Evolutionary conservation across 306 rosid species (phyloP).

Genomic region (Bauhinia variegata): DNA sequence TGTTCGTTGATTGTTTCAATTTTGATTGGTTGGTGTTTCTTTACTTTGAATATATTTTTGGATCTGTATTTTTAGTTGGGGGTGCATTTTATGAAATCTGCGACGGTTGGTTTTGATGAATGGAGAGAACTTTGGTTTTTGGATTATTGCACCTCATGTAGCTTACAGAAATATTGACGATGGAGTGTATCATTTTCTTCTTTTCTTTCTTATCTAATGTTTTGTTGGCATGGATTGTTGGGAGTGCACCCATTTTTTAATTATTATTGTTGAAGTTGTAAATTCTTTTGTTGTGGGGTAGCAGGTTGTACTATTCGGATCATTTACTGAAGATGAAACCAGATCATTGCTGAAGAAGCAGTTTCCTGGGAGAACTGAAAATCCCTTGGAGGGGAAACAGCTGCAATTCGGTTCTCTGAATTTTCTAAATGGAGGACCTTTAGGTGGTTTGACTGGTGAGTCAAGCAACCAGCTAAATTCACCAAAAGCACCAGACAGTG

Average conservation of each 20-base stretch:
- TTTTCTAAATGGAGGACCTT: constrained; percentile 37
- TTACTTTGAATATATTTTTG: neutral
- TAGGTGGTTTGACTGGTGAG: constrained; percentile 25
- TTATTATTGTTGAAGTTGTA: constrained; percentile 19
- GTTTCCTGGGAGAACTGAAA: constrained; percentile 49
- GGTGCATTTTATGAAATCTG: neutral
- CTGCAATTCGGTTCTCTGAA: constrained; percentile 75
- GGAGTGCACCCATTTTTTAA: neutral
- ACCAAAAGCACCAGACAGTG: constrained; percentile 34
- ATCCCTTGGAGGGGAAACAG: constrained; percentile 52
- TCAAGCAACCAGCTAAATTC: constrained; percentile 41
- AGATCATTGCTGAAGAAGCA: constrained; percentile 54
- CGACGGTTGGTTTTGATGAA: constrained; percentile 21
- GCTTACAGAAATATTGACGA: neutral
- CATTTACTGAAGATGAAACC: constrained; percentile 92
- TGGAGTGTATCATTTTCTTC: neutral
- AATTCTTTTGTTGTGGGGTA: constrained; percentile 22
- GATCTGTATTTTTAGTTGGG: neutral
- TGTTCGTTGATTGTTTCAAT: neutral
- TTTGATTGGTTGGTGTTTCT: constrained; percentile 12
- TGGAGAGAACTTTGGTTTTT: neutral
- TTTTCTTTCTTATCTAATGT: neutral
- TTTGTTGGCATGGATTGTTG: constrained; percentile 6
- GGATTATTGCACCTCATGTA: neutral
- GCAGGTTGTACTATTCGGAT: constrained; percentile 77